Percentiles rank a stretch among this genome's conserved stretches.
Conservation (phyloP, 495 filamentous ascomycete genomes). For the Cudoniella acicularis region DNA sequence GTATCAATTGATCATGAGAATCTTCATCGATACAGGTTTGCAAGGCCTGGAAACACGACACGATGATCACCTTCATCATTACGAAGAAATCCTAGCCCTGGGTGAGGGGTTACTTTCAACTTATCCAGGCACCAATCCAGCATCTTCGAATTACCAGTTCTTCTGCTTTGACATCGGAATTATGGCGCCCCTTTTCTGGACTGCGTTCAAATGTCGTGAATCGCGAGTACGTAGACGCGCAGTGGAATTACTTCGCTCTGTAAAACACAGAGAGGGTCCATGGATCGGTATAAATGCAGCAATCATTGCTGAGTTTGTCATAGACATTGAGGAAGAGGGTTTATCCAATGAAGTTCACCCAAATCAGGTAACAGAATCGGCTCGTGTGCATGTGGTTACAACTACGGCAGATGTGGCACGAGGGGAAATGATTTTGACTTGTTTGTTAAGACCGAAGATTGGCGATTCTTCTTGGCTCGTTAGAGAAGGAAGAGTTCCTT, state of each 20-base stretch:
- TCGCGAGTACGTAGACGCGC: slow-evolving; percentile 1
- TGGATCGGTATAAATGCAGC: slow-evolving; percentile 26
- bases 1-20: not conserved
- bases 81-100: not conserved
- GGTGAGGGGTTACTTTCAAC: not conserved
- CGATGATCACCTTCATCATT: not conserved
- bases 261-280: slow-evolving; percentile 39
- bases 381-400: slow-evolving; percentile 1
- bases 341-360: not conserved
- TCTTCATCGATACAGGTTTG: not conserved
- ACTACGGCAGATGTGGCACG: not conserved
- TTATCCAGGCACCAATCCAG: not conserved
- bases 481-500: not conserved
- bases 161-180: slow-evolving; percentile 13
- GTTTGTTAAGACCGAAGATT: not conserved
- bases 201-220: slow-evolving; percentile 3
- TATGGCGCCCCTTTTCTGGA: slow-evolving; percentile 12
- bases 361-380: not conserved
- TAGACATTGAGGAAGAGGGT: slow-evolving; percentile 4
- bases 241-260: slow-evolving; percentile 12
- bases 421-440: not conserved
- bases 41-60: not conserved
- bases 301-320: slow-evolving; percentile 3
- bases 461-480: not conserved
- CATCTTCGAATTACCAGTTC: not conserved